Conservation (phyloP, 2,329 filamentous ascomycete genomes). For the Cephalotrichum gorgonifer region DNA sequence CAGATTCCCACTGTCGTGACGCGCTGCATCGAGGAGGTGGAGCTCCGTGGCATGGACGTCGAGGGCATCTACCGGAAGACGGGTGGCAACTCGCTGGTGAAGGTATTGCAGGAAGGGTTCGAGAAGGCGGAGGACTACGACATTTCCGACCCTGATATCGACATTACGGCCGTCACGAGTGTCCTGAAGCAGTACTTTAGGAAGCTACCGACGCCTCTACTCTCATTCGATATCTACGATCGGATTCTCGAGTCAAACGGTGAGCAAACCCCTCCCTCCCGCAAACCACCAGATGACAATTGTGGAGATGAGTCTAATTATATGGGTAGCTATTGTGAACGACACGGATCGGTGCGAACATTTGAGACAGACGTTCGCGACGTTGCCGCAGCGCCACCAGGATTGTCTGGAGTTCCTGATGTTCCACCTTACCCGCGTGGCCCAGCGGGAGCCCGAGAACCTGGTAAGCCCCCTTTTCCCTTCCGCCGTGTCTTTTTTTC, state of each 20-base stretch:
- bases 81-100: constrained; percentile 83
- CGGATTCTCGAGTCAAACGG: constrained; percentile 70
- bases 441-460: constrained; percentile 73
- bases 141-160: constrained; percentile 84
- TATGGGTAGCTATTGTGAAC: constrained; percentile 48
- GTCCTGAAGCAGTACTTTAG: constrained; percentile 97
- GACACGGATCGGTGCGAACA: constrained; percentile 58
- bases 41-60: constrained; percentile 90
- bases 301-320: not conserved
- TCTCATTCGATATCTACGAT: constrained; percentile 91
- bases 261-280: constrained; percentile 35
- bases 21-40: constrained; percentile 93
- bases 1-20: constrained; percentile 86
- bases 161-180: constrained; percentile 93
- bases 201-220: constrained; percentile 76
- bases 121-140: constrained; percentile 79
- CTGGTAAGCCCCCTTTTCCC: constrained; percentile 43
- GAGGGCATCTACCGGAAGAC: constrained; percentile 98
- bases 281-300: not conserved
- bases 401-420: constrained; percentile 90
- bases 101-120: constrained; percentile 83
- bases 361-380: constrained; percentile 62
- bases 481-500: not conserved
- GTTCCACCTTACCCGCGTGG: constrained; percentile 84
- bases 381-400: constrained; percentile 72